Evolutionary conservation across 176 grass and related monocot genomes (phyloP).

Genomic region (Musa schizocarpa): DNA sequence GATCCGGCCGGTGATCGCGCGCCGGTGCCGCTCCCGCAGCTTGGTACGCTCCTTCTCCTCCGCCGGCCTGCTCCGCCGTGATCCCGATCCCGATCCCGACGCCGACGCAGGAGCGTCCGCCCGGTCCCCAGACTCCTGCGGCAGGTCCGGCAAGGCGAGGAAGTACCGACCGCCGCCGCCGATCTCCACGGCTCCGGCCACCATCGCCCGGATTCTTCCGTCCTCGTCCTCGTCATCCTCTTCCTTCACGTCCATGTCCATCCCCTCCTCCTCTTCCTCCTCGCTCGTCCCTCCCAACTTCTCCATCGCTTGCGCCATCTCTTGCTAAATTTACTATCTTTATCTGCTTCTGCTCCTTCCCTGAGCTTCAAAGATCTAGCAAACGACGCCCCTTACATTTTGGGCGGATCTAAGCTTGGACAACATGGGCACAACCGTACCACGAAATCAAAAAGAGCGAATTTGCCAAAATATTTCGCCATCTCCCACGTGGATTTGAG

Average conservation of each 20-base stretch:
- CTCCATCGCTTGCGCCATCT: constrained; percentile 13
- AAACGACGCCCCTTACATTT: background rate
- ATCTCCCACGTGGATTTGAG: background rate
- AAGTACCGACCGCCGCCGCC: constrained; percentile 1
- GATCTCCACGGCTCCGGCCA: constrained; percentile 1
- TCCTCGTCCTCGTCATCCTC: constrained; percentile 35
- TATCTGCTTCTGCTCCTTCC: background rate
- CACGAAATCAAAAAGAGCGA: background rate
- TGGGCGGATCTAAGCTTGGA: background rate
- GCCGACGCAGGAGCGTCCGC: background rate
- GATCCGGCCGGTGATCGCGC: constrained; percentile 75
- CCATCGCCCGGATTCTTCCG: background rate
- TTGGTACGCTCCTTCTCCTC: constrained; percentile 95
- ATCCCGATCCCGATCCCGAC: background rate
- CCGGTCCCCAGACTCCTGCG: background rate
- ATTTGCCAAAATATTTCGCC: background rate
- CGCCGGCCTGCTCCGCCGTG: constrained; percentile 19
- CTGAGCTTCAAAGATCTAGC: background rate
- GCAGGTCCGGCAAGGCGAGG: constrained; percentile 6
- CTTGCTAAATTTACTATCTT: background rate
- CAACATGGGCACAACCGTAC: background rate
- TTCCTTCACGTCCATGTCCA: constrained; percentile 24
- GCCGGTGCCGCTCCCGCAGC: constrained; percentile 69
- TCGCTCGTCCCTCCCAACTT: constrained; percentile 14
- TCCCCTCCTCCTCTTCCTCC: constrained; percentile 24